Evolutionary conservation across 2,329 filamentous ascomycete genomes (phyloP).

Genomic region (Alternaria triticina): DNA sequence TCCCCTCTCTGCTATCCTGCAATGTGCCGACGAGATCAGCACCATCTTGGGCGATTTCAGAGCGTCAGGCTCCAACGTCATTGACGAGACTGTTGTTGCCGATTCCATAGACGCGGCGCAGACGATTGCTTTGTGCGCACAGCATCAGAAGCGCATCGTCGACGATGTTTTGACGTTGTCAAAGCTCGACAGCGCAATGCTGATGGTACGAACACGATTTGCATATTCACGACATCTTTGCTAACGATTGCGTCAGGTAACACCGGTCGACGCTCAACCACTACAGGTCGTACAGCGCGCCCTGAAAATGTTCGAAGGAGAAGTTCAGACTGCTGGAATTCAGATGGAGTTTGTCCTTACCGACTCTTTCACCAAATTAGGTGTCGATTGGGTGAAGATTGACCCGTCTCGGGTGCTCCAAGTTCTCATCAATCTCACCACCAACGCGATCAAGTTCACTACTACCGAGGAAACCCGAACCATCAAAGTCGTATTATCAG

Average conservation of each 20-base stretch:
- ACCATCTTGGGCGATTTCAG: constrained; percentile 56
- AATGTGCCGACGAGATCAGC: constrained; percentile 77
- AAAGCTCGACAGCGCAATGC: constrained; percentile 75
- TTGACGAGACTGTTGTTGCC: constrained; percentile 57
- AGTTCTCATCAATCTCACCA: constrained; percentile 75
- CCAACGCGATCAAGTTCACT: constrained; percentile 85
- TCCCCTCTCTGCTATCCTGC: constrained; percentile 74
- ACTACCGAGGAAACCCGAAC: constrained; percentile 65
- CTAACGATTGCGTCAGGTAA: constrained; percentile 51
- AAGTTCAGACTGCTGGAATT: constrained; percentile 73
- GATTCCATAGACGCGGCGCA: constrained; percentile 75
- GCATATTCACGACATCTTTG: neutral
- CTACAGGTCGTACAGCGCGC: constrained; percentile 70
- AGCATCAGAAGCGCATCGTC: constrained; percentile 73
- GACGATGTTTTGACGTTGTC: constrained; percentile 56
- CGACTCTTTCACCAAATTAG: constrained; percentile 63
- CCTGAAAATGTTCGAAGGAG: constrained; percentile 79
- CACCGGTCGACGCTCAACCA: constrained; percentile 72
- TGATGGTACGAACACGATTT: constrained; percentile 55
- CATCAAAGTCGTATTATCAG: constrained; percentile 71
- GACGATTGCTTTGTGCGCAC: constrained; percentile 77
- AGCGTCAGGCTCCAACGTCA: constrained; percentile 55
- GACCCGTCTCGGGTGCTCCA: constrained; percentile 79
- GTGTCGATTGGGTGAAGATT: constrained; percentile 71
- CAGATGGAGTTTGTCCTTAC: constrained; percentile 69